Evolutionary conservation across 495 filamentous ascomycete genomes (phyloP).

Genomic region (Talaromyces liani): DNA sequence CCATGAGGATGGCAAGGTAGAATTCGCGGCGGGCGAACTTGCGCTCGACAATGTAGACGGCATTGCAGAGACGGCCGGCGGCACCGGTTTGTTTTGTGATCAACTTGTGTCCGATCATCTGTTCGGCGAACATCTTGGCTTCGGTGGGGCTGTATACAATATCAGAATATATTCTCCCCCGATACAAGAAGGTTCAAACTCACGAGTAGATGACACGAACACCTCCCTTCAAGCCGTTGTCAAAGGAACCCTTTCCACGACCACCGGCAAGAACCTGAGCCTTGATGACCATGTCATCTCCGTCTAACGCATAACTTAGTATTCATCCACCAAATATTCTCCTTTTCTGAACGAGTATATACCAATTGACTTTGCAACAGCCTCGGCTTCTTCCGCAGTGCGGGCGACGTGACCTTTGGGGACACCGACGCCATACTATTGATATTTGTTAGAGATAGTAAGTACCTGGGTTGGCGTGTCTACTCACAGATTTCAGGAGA

Average conservation of each 20-base stretch:
- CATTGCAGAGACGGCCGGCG: constrained; percentile 81
- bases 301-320: constrained; percentile 41
- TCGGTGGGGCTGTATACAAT: constrained; percentile 51
- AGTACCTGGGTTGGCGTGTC: background rate
- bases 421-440: constrained; percentile 87
- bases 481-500: constrained; percentile 71
- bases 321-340: constrained; percentile 7
- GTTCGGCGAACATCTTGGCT: constrained; percentile 95
- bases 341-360: constrained; percentile 15
- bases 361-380: constrained; percentile 82
- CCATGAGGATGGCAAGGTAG: constrained; percentile 97
- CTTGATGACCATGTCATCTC: constrained; percentile 99
- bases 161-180: constrained; percentile 7
- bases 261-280: constrained; percentile 97
- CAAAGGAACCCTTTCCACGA: constrained; percentile 92
- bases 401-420: constrained; percentile 81
- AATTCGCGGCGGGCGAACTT: constrained; percentile 99
- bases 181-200: constrained; percentile 18
- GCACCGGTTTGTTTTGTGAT: constrained; percentile 99
- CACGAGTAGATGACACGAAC: constrained; percentile 97
- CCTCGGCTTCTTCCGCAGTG: constrained; percentile 80
- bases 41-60: constrained; percentile 97
- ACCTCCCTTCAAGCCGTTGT: constrained; percentile 97
- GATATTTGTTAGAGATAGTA: background rate
- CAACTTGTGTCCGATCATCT: constrained; percentile 99